These are phyloP conservation scores for Geranium brycei DNA, from an alignment of 345 rosid species.

Conservation along the genomic window DNA sequence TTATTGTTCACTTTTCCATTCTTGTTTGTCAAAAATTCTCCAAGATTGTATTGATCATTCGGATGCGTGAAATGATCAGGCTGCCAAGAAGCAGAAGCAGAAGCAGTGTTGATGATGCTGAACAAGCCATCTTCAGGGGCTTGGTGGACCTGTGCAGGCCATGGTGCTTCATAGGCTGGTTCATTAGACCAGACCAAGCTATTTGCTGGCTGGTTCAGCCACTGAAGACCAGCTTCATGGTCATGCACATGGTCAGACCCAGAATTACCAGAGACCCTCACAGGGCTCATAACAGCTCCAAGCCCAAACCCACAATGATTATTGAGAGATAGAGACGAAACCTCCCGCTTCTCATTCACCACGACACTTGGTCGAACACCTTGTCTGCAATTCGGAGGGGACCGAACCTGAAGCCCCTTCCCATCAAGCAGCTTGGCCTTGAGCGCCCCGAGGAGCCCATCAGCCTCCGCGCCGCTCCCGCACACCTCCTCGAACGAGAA, in stretches of 20 bases:
- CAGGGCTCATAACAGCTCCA: not conserved
- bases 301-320: constrained; percentile 8
- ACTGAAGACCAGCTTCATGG: constrained; percentile 11
- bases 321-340: not conserved
- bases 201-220: constrained; percentile 12
- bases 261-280: not conserved
- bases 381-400: constrained; percentile 3
- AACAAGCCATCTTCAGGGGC: constrained; percentile 10
- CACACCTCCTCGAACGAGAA: constrained; percentile 42
- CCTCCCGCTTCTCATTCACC: constrained; percentile 1
- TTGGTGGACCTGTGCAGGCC: constrained; percentile 22
- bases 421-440: constrained; percentile 36
- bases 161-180: constrained; percentile 12
- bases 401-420: constrained; percentile 15
- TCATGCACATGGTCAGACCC: not conserved
- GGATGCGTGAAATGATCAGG: constrained; percentile 9
- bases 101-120: not conserved
- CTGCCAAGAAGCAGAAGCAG: constrained; percentile 19
- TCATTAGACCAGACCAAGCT: constrained; percentile 20
- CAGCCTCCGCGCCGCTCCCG: constrained; percentile 17
- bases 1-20: constrained; percentile 1
- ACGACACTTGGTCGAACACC: not conserved
- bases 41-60: constrained; percentile 8
- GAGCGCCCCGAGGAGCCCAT: constrained; percentile 39
- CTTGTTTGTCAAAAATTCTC: not conserved